A percentile compares a stretch with the other conserved stretches of the same genome.
These are phyloP conservation scores for Puya raimondii DNA, from an alignment of 176 grass and related monocot genomes.

Conservation along the genomic window DNA sequence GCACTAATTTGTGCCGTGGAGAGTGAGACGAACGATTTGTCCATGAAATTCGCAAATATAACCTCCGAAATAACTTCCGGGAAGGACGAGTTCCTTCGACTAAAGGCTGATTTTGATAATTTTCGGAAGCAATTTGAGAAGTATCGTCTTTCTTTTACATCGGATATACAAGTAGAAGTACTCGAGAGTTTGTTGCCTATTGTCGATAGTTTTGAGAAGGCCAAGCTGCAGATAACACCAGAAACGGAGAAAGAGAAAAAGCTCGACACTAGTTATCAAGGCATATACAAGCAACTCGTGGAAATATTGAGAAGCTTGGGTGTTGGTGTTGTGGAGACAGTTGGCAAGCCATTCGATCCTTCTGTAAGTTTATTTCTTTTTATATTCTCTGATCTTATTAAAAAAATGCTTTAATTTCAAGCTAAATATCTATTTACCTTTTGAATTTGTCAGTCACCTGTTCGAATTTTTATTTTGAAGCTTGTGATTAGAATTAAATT, in stretches of 20 bases:
- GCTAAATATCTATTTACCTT: too few relatives aligned
- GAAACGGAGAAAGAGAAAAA: constrained; percentile 71
- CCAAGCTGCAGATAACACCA: constrained; percentile 40
- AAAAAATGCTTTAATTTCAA: background rate
- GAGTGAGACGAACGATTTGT: constrained; percentile 45
- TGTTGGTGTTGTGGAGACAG: constrained; percentile 71
- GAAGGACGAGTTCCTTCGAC: constrained; percentile 65
- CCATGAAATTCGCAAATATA: constrained; percentile 40
- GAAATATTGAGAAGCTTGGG: constrained; percentile 83
- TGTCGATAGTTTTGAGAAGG: constrained; percentile 82
- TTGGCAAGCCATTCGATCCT: constrained; percentile 98
- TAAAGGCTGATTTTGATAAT: constrained; percentile 95
- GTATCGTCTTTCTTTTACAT: constrained; percentile 69
- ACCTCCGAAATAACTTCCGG: constrained; percentile 52
- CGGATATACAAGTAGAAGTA: constrained; percentile 66
- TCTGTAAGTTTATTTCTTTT: constrained; percentile 41
- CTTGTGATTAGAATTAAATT: too few relatives aligned
- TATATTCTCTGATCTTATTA: background rate
- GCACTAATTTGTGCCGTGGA: constrained; percentile 42
- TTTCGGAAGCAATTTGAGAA: constrained; percentile 87
- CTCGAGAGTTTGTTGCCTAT: constrained; percentile 54
- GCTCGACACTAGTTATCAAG: constrained; percentile 75
- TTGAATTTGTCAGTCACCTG: too few relatives aligned
- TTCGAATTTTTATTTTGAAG: background rate
- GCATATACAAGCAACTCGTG: constrained; percentile 80